Evolutionary conservation across 1,284 basidiomycete genomes (phyloP).

Genomic region (Trametes pubescens): DNA sequence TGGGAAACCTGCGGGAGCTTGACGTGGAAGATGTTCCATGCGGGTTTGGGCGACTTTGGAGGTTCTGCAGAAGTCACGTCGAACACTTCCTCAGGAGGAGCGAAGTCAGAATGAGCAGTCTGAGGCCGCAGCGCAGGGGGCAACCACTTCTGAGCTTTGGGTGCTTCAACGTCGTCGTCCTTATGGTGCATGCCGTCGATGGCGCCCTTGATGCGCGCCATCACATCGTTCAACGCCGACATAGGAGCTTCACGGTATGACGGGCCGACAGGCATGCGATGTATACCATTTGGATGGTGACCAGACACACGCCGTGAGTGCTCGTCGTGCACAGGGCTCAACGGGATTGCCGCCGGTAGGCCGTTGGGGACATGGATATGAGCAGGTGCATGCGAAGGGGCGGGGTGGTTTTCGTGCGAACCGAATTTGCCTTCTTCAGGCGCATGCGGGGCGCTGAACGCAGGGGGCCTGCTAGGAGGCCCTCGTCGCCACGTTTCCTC

Average conservation of each 20-base stretch:
- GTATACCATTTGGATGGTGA: slow-evolving; percentile 30
- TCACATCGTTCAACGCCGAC: slow-evolving; percentile 82
- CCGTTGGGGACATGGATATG: slow-evolving; percentile 4
- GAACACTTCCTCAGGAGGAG: slow-evolving; percentile 55
- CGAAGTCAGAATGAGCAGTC: slow-evolving; percentile 38
- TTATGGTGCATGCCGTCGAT: slow-evolving; percentile 72
- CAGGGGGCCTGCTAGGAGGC: neutral
- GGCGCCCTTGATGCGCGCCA: slow-evolving; percentile 90
- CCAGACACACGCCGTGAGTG: slow-evolving; percentile 26
- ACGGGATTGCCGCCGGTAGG: slow-evolving; percentile 5
- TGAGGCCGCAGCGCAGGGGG: slow-evolving; percentile 61
- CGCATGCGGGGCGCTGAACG: neutral
- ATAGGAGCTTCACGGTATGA: slow-evolving; percentile 74
- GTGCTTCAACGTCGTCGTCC: slow-evolving; percentile 27
- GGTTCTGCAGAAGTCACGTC: slow-evolving; percentile 59
- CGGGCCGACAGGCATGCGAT: slow-evolving; percentile 42
- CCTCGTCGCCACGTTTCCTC: slow-evolving; percentile 55
- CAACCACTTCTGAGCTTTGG: slow-evolving; percentile 53
- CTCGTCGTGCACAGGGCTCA: slow-evolving; percentile 20
- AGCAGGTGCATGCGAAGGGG: neutral
- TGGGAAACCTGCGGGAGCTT: slow-evolving; percentile 61
- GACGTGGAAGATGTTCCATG: slow-evolving; percentile 63
- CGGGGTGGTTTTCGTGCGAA: neutral
- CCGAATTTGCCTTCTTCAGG: neutral
- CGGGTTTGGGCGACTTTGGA: slow-evolving; percentile 60